Evolutionary conservation across 495 filamentous ascomycete genomes (phyloP), one percentile per base, ranked within the genome.

Genomic region (Chaetomium cochliodes): DNA sequence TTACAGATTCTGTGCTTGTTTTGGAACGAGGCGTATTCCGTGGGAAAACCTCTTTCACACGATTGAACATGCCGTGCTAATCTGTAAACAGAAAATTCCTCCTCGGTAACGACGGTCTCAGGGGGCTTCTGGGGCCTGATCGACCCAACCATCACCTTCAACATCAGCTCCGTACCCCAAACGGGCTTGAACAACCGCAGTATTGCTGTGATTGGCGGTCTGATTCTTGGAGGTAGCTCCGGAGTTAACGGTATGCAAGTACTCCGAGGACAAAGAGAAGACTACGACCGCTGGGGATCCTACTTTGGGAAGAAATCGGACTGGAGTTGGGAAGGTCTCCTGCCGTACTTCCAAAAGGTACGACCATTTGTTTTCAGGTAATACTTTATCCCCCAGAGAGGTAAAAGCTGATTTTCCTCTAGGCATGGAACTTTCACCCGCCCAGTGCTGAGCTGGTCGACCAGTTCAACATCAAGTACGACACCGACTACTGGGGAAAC

Each of bases 181-280:
- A 41, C 58, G 6, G 71, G 70, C 15, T 57, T 82, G 9, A 67
- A 70, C 41, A 76, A 77, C 65, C 70, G 78, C 18, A 69, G 56
- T 5, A 66, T 73, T 22, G 52, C 63, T 0, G 77, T 79, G 15
- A 23, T 71, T 0, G 69, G 65, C 33, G 80, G 79, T 16, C 72
- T 70, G 20, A 37, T 80, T 15, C 70, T 82, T 0, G 81, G 81
- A 6, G 80, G 81, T 5, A 79, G 78, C 62, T 82, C 81, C 0
- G 77, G 74, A n/a, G 70, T 81, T 47, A 83, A 83, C 37, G 78
- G 73, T 16, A 79, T 81, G 76, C 73, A 77, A 66, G 75, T 77
- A 5, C 65, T 78, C 15, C 72, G 79, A 18, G 79, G 77, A 9
- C 72, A 76, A 1, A 67, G 69, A 7, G 74, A 77, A 44, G 80